Evolutionary conservation across 148 eudicot genomes (phyloP).

Genomic region (Vaccinium myrtillus): DNA sequence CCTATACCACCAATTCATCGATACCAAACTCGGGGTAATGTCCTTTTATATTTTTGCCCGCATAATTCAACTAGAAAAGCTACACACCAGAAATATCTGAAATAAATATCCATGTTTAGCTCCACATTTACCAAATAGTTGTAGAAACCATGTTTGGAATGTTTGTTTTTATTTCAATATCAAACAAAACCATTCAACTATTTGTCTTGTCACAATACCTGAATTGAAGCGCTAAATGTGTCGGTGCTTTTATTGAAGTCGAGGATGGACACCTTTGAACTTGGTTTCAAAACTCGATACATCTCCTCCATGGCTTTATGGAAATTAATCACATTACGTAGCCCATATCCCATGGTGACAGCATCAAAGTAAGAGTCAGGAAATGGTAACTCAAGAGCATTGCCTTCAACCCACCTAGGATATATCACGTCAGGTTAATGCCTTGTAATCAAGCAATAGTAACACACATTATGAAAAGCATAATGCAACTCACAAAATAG

Average conservation of each 20-base stretch:
- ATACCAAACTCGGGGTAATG: not conserved
- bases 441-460: not conserved
- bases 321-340: conserved; percentile 70
- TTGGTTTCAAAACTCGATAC: conserved; percentile 73
- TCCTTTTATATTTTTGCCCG: not conserved
- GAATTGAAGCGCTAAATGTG: conserved; percentile 41
- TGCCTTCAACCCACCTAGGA: conserved; percentile 82
- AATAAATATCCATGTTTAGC: not conserved
- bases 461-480: no score
- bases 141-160: not conserved
- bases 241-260: conserved; percentile 78
- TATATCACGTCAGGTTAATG: conserved; percentile 6
- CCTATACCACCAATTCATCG: no score
- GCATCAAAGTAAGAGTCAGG: conserved; percentile 68
- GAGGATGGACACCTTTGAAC: conserved; percentile 70
- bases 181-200: not conserved
- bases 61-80: not conserved
- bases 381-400: conserved; percentile 81
- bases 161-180: not conserved
- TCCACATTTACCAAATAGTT: conserved; percentile 6
- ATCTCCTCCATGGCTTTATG: conserved; percentile 66
- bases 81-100: not conserved
- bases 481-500: not conserved
- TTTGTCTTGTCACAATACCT: conserved; percentile 42
- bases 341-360: conserved; percentile 81